These are phyloP conservation scores for Aspergillus bridgeri DNA, from an alignment of 495 filamentous ascomycete species.

Conservation along the genomic window DNA sequence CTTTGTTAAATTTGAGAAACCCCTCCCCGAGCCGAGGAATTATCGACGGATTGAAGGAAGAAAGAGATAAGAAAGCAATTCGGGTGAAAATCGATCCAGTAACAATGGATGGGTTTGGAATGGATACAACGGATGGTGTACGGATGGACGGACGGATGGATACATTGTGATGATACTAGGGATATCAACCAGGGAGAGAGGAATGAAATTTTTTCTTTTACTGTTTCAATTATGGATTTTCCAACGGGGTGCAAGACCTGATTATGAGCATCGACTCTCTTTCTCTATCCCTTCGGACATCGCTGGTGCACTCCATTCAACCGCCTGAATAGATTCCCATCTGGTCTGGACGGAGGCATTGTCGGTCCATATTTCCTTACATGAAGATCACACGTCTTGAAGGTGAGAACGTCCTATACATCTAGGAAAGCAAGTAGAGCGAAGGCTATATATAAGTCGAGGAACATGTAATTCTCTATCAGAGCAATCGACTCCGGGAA, in stretches of 20 bases:
- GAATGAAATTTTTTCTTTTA: conserved; percentile 20
- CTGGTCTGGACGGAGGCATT: too few relatives aligned
- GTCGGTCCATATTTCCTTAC: too few relatives aligned
- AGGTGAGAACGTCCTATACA: too few relatives aligned
- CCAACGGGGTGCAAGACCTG: too few relatives aligned
- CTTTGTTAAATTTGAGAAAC: too few relatives aligned
- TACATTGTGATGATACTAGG: background rate
- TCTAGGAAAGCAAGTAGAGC: background rate
- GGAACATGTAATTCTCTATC: too few relatives aligned
- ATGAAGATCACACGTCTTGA: too few relatives aligned
- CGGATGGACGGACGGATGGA: conserved; percentile 4
- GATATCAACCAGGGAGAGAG: conserved; percentile 15
- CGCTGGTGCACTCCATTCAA: background rate
- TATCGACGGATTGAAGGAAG: background rate
- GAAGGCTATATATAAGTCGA: too few relatives aligned
- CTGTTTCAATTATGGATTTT: too few relatives aligned
- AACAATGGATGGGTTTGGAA: conserved; percentile 3
- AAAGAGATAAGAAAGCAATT: background rate
- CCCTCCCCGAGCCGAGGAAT: background rate
- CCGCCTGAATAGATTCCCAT: background rate
- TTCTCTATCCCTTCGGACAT: background rate
- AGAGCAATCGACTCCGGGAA: too few relatives aligned
- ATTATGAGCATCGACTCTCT: too few relatives aligned
- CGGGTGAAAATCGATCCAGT: conserved; percentile 7
- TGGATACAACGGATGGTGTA: conserved; percentile 2